A percentile compares a stretch with the other conserved stretches of the same genome.
Evolutionary conservation across 2,329 filamentous ascomycete species (phyloP).

Genomic region (Karstenula rhodostoma): DNA sequence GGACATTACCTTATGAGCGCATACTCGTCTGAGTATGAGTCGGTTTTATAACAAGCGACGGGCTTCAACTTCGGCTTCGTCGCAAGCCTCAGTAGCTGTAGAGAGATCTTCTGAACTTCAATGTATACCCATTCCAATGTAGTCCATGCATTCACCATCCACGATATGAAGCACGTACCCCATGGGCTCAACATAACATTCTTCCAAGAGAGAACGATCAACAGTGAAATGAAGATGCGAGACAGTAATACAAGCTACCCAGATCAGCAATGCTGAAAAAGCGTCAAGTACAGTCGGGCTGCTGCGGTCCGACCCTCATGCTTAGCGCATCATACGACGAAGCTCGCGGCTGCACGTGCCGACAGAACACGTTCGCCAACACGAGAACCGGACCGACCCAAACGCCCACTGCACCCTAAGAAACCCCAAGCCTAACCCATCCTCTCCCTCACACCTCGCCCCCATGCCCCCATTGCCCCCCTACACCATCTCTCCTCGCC

Average conservation of each 20-base stretch:
- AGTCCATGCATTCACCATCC: no score
- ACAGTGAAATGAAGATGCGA: not conserved
- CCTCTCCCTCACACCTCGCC: not conserved
- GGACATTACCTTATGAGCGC: slow-evolving; percentile 65
- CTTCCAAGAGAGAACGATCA: no score
- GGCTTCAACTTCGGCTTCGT: not conserved
- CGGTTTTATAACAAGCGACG: no score
- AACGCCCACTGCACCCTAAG: not conserved
- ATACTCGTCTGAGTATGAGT: not conserved
- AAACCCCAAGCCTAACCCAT: not conserved
- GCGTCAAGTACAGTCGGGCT: not conserved
- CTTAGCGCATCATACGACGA: not conserved
- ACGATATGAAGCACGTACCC: no score
- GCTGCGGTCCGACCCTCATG: not conserved
- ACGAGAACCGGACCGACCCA: not conserved
- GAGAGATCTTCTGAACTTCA: not conserved
- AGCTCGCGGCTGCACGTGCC: not conserved
- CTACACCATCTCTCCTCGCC: not conserved
- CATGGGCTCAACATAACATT: no score
- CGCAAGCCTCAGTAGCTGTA: not conserved
- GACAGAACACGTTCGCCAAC: no score
- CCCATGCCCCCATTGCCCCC: not conserved
- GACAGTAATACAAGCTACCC: not conserved
- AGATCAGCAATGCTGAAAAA: not conserved
- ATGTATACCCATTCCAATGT: no score